These are phyloP conservation scores for Phylloboletellus chloephorus DNA, from an alignment of 1,284 basidiomycete species.

Conservation along the genomic window DNA sequence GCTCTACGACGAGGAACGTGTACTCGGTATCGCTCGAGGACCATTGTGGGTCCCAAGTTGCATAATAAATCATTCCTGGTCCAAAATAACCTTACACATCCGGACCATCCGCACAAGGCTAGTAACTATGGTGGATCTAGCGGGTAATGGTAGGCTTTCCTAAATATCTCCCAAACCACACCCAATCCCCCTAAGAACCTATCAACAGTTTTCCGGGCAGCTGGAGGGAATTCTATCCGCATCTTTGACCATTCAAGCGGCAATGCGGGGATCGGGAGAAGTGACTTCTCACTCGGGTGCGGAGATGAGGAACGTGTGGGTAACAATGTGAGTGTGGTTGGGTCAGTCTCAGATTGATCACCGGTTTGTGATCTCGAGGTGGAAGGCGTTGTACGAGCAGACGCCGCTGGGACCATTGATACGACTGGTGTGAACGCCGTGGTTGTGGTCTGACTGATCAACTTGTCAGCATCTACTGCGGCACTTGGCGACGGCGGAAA, in stretches of 20 bases:
- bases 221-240: conserved; percentile 23
- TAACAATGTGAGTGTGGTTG: conserved; percentile 9
- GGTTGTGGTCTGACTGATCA: conserved; percentile 6
- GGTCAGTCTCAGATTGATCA: conserved; percentile 12
- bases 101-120: conserved; percentile 8
- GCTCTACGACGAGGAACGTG: too few species aligned
- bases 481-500: conserved; percentile 12
- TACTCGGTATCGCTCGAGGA: too few species aligned
- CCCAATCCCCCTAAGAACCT: conserved; percentile 36
- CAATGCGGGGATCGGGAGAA: conserved; percentile 12
- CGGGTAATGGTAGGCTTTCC: conserved; percentile 54
- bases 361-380: conserved; percentile 4
- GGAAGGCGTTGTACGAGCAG: conserved; percentile 4
- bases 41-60: too few species aligned
- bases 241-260: conserved; percentile 29
- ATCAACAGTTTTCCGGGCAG: conserved; percentile 26
- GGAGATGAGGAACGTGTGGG: conserved; percentile 17
- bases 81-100: background rate
- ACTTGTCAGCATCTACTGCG: background rate
- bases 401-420: conserved; percentile 9
- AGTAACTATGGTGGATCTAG: conserved; percentile 41
- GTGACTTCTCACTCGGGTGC: conserved; percentile 15
- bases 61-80: background rate
- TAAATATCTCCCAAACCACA: conserved; percentile 43
- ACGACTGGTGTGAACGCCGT: conserved; percentile 2